Evolutionary conservation across 805 yeast species (phyloP), one percentile per base, ranked within the genome.

Genomic region (Cyberlindnera veronae): DNA sequence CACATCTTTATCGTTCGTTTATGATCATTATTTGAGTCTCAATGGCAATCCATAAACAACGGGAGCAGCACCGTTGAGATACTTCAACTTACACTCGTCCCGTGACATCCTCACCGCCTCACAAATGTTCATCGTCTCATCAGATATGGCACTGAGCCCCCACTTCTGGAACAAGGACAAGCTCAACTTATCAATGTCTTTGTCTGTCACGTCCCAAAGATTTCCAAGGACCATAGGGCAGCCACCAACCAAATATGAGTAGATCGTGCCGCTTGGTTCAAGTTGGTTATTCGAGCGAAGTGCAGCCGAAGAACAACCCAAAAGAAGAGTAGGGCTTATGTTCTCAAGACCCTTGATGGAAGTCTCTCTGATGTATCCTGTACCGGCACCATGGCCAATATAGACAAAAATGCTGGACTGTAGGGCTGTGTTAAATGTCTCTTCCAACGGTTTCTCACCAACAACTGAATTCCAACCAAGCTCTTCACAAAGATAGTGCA

Each of bases 321-420:
- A 63, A 17, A 93, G 66, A 32, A 89, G 67, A 20, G 75, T 64
- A 1, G 89, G 85, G 0, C 89, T 79, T 9, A 79, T 58, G 0
- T 38, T 43, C 3, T 50, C 41, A 42, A 69, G 57, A 10, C 65
- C 63, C 38, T 75, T 74, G 31, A 89, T 61, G 1, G 74, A 62
- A 5, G 77, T 69, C 1, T 81, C 67, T 22, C 79, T 69, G 10
- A 87, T 65, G 54, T 79, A 88, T 46, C 84, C 89, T 46, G 87
- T 91, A n/a, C 98, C 96, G 5, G 96, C 93, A 0, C 98, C 97
- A 62, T 93, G 99, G 0, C 99, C 99, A 40, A 90, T 69, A 58
- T 86, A 93, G 0, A 91, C 66, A 50, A 83, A 84, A 8, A 85
- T 48, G 28, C 75, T 69, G 1, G 73, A 62, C 2, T 54, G 34